Conservation (phyloP, 768 basidiomycete species). For the Hydnomerulius pinastri region DNA sequence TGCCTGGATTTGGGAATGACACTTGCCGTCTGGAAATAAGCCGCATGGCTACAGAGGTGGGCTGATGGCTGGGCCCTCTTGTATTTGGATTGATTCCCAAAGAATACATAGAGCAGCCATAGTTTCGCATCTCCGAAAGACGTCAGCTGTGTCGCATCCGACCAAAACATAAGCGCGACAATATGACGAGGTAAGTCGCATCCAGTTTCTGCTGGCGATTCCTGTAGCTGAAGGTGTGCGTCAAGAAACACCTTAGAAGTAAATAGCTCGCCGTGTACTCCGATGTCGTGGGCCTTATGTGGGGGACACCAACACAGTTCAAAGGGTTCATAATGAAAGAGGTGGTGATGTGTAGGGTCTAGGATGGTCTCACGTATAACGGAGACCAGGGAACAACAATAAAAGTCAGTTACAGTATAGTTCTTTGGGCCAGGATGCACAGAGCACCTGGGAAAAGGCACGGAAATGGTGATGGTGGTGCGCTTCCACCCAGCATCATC, state of each 20-base stretch:
- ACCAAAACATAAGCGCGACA: conserved; percentile 31
- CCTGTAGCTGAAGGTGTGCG: conserved; percentile 15
- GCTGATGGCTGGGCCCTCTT: conserved; percentile 11
- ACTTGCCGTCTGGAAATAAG: conserved; percentile 14
- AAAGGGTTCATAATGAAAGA: conserved; percentile 19
- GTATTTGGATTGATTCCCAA: conserved; percentile 30
- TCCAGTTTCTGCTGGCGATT: conserved; percentile 17
- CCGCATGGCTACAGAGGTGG: conserved; percentile 9
- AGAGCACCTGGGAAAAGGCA: neutral
- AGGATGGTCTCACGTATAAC: conserved; percentile 19
- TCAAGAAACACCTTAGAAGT: conserved; percentile 12
- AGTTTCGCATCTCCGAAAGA: conserved; percentile 29
- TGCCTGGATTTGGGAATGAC: too few relatives aligned
- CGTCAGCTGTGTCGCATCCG: conserved; percentile 33
- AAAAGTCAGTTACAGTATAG: conserved; percentile 6
- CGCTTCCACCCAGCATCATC: conserved; percentile 6
- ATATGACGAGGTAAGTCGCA: conserved; percentile 19
- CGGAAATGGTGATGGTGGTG: conserved; percentile 1
- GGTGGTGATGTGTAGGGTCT: neutral
- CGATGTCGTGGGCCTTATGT: neutral
- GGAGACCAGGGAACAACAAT: conserved; percentile 14
- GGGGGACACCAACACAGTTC: conserved; percentile 13
- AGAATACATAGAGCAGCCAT: conserved; percentile 28
- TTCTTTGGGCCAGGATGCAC: conserved; percentile 2
- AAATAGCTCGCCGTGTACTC: conserved; percentile 16